A percentile compares a stretch with the other conserved stretches of the same genome.
phyloP scores from a whole-genome alignment of 441 rosid genomes.

The Erysimum pusillum region DNA sequence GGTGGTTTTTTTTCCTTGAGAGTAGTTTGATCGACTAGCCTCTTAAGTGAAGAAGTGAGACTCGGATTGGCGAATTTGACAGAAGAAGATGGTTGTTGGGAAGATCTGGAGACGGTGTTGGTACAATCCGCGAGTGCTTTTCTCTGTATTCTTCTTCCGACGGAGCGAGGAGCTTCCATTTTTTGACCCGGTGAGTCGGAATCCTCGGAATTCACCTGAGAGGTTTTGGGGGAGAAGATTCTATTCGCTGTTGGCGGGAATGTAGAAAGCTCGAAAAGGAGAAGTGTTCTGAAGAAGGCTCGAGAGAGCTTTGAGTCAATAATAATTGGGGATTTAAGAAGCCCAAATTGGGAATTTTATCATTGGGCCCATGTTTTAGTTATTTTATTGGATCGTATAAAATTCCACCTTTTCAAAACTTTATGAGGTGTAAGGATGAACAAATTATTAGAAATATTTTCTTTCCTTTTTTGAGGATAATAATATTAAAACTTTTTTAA shows the following conservation, averaged over 20 bases:
- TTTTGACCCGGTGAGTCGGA: constrained; percentile 7
- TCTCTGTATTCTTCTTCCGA: constrained; percentile 34
- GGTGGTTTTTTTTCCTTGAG: constrained; percentile 21
- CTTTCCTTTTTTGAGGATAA: background rate
- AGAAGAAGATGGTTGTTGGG: constrained; percentile 47
- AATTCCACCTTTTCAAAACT: background rate
- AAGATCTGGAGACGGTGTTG: constrained; percentile 47
- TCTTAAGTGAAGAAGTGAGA: constrained; percentile 41
- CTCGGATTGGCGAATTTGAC: constrained; percentile 50
- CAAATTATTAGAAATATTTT: background rate
- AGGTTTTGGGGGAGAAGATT: constrained; percentile 20
- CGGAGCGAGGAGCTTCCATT: constrained; percentile 39
- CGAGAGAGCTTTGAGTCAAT: constrained; percentile 12
- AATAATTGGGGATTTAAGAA: background rate
- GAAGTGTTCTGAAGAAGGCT: constrained; percentile 31
- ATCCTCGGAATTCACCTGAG: constrained; percentile 8
- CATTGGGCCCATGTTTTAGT: constrained; percentile 25
- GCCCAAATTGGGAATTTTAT: constrained; percentile 14
- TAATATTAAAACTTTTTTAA: background rate
- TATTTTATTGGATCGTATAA: background rate
- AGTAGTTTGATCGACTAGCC: constrained; percentile 37
- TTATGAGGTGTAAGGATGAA: background rate
- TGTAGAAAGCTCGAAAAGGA: background rate
- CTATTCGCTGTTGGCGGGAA: constrained; percentile 37
- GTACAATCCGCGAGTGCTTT: constrained; percentile 63